Conservation (phyloP, 441 rosid genomes). For the Mallotus repandus region DNA sequence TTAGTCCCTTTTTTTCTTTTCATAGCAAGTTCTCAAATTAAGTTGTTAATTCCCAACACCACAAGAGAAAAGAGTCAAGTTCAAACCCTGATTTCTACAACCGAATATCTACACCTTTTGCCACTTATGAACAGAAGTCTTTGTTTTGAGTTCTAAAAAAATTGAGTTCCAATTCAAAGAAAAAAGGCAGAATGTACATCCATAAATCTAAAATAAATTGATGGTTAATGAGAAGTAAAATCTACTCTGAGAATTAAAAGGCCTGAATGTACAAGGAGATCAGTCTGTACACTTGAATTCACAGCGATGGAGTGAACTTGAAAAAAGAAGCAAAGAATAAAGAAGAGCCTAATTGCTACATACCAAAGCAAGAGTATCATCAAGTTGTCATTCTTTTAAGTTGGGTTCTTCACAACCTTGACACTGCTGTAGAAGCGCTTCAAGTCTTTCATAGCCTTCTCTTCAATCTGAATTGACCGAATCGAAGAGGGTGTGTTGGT, state of each 20-base stretch:
- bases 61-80: no score
- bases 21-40: no score
- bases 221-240: background rate
- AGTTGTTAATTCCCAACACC: no score
- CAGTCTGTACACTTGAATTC: constrained; percentile 44
- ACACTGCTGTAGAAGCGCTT: constrained; percentile 88
- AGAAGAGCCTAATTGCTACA: constrained; percentile 19
- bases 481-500: constrained; percentile 66
- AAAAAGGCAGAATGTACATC: constrained; percentile 1
- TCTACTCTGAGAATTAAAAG: constrained; percentile 17
- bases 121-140: no score
- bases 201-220: constrained; percentile 6
- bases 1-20: no score
- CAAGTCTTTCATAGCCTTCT: constrained; percentile 93
- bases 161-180: background rate
- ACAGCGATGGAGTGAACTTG: constrained; percentile 18
- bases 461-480: constrained; percentile 93
- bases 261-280: constrained; percentile 30
- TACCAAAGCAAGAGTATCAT: constrained; percentile 1
- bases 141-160: no score
- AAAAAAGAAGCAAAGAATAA: background rate
- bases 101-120: no score
- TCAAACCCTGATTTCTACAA: no score
- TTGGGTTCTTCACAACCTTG: constrained; percentile 70
- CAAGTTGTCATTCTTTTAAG: constrained; percentile 28